These are phyloP conservation scores for Phoma sp. DNA, from an alignment of 2,329 filamentous ascomycete genomes.

Conservation along the genomic window DNA sequence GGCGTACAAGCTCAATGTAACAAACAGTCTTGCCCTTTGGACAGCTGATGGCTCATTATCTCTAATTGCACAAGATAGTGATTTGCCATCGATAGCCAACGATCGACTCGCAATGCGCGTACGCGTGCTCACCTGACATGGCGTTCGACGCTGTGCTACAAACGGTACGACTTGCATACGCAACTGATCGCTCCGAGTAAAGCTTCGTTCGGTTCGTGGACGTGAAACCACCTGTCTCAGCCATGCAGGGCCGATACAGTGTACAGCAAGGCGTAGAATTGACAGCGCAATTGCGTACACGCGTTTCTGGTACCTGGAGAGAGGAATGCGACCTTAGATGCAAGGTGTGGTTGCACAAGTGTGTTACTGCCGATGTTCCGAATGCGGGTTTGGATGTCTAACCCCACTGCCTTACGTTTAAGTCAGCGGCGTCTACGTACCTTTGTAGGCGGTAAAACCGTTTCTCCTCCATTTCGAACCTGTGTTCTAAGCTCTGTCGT, in stretches of 20 bases:
- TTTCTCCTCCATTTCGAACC: background rate
- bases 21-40: background rate
- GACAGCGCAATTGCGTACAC: conserved; percentile 25
- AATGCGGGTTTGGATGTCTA: conserved; percentile 20
- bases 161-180: conserved; percentile 10
- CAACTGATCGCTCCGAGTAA: conserved; percentile 3
- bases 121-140: conserved; percentile 32
- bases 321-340: conserved; percentile 38
- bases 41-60: background rate
- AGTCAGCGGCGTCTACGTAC: conserved; percentile 8
- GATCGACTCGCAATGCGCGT: conserved; percentile 11
- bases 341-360: conserved; percentile 39
- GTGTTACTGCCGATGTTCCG: conserved; percentile 10
- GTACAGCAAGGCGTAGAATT: conserved; percentile 27
- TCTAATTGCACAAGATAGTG: background rate
- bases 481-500: background rate
- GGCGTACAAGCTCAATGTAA: background rate
- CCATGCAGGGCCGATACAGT: conserved; percentile 21
- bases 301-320: conserved; percentile 34
- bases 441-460: background rate
- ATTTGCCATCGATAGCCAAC: background rate
- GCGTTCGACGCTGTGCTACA: conserved; percentile 20
- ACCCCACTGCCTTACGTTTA: conserved; percentile 10
- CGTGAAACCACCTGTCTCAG: conserved; percentile 34
- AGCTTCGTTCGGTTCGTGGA: conserved; percentile 4